Conservation (phyloP, 2,329 filamentous ascomycete genomes). For the Fusarium sp. region DNA sequence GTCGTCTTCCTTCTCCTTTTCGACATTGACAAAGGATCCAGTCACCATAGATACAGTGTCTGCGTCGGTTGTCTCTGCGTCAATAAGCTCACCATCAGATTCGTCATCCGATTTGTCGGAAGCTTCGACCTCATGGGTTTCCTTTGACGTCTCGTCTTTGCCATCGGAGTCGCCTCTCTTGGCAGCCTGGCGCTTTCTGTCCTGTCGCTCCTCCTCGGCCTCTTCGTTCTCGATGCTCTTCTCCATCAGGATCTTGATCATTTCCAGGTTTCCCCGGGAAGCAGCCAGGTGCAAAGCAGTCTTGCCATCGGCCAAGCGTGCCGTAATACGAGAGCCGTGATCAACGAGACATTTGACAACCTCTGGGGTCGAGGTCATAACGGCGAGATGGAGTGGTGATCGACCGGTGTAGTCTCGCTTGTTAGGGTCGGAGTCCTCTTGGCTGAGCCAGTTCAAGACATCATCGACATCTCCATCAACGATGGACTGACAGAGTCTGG, state of each 20-base stretch:
- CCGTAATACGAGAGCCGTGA: constrained; percentile 77
- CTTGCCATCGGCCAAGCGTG: constrained; percentile 81
- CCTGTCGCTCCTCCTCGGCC: constrained; percentile 70
- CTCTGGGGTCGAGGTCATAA: constrained; percentile 74
- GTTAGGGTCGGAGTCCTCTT: constrained; percentile 78
- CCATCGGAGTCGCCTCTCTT: constrained; percentile 22
- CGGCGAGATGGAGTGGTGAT: constrained; percentile 82
- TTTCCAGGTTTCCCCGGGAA: constrained; percentile 73
- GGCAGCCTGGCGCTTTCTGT: constrained; percentile 58
- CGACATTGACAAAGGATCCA: constrained; percentile 81
- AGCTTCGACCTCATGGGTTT: constrained; percentile 20
- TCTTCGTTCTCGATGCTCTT: constrained; percentile 82
- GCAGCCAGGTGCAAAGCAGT: constrained; percentile 88
- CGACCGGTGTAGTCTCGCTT: constrained; percentile 82
- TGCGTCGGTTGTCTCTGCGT: constrained; percentile 62
- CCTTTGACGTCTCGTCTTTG: background rate
- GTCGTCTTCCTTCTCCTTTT: constrained; percentile 54
- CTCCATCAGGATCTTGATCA: constrained; percentile 77
- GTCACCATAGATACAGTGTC: constrained; percentile 68
- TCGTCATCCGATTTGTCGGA: constrained; percentile 49
- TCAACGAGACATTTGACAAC: constrained; percentile 80
- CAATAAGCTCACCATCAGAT: constrained; percentile 61
- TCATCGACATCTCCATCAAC: constrained; percentile 78
- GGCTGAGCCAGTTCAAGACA: constrained; percentile 76
- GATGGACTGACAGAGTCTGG: constrained; percentile 82